Conservation (phyloP, 2,329 filamentous ascomycete genomes). For the Fusarium oxysporum region DNA sequence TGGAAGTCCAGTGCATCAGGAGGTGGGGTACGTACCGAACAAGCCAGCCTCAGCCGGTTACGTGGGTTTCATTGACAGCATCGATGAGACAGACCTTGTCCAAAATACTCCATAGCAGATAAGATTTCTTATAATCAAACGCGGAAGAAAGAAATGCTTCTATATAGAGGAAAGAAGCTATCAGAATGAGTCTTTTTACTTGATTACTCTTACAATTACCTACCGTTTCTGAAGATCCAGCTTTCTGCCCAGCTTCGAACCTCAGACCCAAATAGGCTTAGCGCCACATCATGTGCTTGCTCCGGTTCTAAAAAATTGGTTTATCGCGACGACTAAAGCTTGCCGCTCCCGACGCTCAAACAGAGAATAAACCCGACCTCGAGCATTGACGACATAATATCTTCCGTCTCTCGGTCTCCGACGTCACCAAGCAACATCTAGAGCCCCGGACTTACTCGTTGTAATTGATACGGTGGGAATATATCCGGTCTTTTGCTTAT, state of each 20-base stretch:
- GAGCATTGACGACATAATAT: conserved; percentile 42
- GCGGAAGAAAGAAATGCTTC: not conserved
- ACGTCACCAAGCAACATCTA: conserved; percentile 9
- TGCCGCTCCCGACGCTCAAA: conserved; percentile 37
- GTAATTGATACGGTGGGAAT: conserved; percentile 19
- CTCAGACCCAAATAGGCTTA: conserved; percentile 31
- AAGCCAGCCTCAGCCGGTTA: conserved; percentile 20
- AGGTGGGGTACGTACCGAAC: conserved; percentile 42
- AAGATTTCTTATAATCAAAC: not conserved
- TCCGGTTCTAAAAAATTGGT: conserved; percentile 46
- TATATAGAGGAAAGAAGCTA: not conserved
- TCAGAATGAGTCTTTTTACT: not conserved
- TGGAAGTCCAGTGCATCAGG: conserved; percentile 26
- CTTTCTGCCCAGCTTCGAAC: conserved; percentile 23
- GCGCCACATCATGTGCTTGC: conserved; percentile 43
- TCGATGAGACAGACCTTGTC: not conserved
- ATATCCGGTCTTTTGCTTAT: conserved; percentile 10
- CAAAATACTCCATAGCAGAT: not conserved
- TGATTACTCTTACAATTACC: not conserved
- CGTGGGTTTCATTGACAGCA: not conserved
- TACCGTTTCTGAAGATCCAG: not conserved
- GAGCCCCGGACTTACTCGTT: conserved; percentile 15
- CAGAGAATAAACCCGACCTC: conserved; percentile 26
- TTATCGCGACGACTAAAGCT: conserved; percentile 45
- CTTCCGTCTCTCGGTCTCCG: conserved; percentile 18